phyloP scores from a whole-genome alignment of 208 protist species.

The Porcisia hertigi region DNA sequence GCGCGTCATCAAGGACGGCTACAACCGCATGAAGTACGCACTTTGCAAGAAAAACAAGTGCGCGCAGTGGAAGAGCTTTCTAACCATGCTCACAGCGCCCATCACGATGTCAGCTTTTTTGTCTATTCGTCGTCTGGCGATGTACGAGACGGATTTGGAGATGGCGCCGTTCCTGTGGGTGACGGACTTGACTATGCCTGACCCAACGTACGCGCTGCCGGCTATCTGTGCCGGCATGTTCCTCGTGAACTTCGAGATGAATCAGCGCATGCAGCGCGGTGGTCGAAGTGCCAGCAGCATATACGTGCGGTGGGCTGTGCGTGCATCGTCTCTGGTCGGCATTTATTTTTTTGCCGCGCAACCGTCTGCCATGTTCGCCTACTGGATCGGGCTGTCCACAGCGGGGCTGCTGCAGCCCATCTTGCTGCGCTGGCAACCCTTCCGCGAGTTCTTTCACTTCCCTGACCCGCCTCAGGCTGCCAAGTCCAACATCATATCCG shows the following conservation, averaged over 20 bases:
- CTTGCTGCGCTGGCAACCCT: slow-evolving; percentile 83
- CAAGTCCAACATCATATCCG: slow-evolving; percentile 60
- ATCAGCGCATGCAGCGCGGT: slow-evolving; percentile 85
- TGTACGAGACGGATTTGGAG: slow-evolving; percentile 86
- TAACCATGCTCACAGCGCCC: slow-evolving; percentile 70
- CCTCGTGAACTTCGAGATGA: slow-evolving; percentile 89
- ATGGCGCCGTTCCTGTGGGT: slow-evolving; percentile 86
- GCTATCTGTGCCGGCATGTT: slow-evolving; percentile 85
- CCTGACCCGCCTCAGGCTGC: slow-evolving; percentile 80
- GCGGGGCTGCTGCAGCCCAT: slow-evolving; percentile 84
- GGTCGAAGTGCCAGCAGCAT: slow-evolving; percentile 69
- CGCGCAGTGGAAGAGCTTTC: slow-evolving; percentile 82
- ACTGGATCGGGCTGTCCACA: slow-evolving; percentile 88
- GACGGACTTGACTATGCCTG: slow-evolving; percentile 84
- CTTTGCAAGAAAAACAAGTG: slow-evolving; percentile 84
- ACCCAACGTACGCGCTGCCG: slow-evolving; percentile 80
- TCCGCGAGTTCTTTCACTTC: slow-evolving; percentile 83
- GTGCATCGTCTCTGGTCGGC: slow-evolving; percentile 56
- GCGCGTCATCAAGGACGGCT: slow-evolving; percentile 84
- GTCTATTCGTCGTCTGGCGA: slow-evolving; percentile 76
- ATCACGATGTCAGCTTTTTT: slow-evolving; percentile 86
- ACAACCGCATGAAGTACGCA: slow-evolving; percentile 86
- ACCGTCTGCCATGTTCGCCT: slow-evolving; percentile 86
- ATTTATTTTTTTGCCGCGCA: slow-evolving; percentile 85
- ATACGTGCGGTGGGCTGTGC: slow-evolving; percentile 82